Base-by-base conservation (phyloP, 257 asterid genomes). In the Gentiana macrophylla region DNA sequence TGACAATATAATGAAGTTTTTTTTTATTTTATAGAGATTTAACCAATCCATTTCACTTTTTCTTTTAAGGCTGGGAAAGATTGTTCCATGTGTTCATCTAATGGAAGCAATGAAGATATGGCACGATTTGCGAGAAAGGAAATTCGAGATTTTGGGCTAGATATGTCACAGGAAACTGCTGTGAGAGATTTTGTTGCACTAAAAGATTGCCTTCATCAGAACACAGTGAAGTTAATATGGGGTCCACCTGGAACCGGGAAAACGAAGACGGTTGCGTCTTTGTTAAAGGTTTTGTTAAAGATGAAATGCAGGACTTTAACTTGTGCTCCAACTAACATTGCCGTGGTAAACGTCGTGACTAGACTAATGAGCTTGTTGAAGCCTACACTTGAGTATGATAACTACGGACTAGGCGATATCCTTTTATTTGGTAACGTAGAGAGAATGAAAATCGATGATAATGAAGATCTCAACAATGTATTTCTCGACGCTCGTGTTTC, bases 191-290 rank as follows among this genome's bases (percentile, higher is more conserved):
- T 91, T 64, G 44, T 81, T 54, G 79, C 72, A 0, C 55, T 74
- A 9, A 73, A 67, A 50, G 71, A 74, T 52, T 86, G 95, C 34
- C 24, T 4, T 43, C 91, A 86, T 35, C 53, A 37, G 37, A 76
- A 66, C 13, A 62, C 66, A 4, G 70, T 74, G 32, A 79, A 71
- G 70, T 80, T 86, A 66, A 76, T 81, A 33, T 83, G 95, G 95
- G 95, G 95, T 53, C 95, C 95, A 2, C 95, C 94, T 3, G 95
- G 95, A 52, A 86, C 95, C 0, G 94, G 94, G 32, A 86, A 86
- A 55, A 86, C 91, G 0, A 86, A 71, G 37, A 86, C 95, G 2
- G 63, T 74, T 11, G 74, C 84, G 12, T 59, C 86, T 3, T 54
- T 86, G 13, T 52, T 77, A 32, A 60, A 71, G 35, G 37, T 62